Base-by-base conservation (phyloP, 1,284 basidiomycete species). In the Spongiforma sp. region DNA sequence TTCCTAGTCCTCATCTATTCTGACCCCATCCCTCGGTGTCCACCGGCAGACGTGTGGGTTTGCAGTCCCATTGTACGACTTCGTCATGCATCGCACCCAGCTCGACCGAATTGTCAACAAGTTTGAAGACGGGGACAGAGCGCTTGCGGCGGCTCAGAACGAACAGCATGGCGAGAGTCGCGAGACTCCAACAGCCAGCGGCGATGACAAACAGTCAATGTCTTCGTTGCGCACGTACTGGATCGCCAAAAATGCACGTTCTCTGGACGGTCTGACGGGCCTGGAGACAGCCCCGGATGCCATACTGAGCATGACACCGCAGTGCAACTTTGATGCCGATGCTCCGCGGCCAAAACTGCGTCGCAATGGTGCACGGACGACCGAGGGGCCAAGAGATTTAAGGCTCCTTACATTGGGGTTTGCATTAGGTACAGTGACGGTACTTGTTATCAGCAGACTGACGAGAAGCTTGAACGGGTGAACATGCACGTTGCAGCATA, bases 21-120 rank as follows among this genome's bases (percentile, higher is more conserved):
- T 39, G 12, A 52, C 48, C 26, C 15, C 15, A 41, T 21, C n/a
- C 19, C 1, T 4, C 39, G 19, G 17, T n/a, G n/a, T n/a, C n/a
- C n/a, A n/a, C n/a, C n/a, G n/a, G n/a, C n/a, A n/a, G n/a, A n/a
- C n/a, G n/a, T 88, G 86, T 63, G 86, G 86, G 36, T 86, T 73
- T 57, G 80, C 78, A 2, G 81, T 88, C 34, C 86, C 86, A 7
- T 75, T 82, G 63, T 87, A 82, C 70, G 73, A 77, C 15, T 87
- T 83, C 73, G 78, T 80, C 57, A 72, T 77, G 24, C 77, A 84
- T 32, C 82, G 86, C 24, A 79, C 77, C 50, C 77, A 75, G 24
- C 78, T 84, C 17, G 70, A 76, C 36, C 73, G 75, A 2, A 67
- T 67, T 39, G 64, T 61, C 3, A 70, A 69, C 19, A 74, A 66